Base-by-base conservation (phyloP, 2,329 filamentous ascomycete genomes). In the Beauveria sp. region DNA sequence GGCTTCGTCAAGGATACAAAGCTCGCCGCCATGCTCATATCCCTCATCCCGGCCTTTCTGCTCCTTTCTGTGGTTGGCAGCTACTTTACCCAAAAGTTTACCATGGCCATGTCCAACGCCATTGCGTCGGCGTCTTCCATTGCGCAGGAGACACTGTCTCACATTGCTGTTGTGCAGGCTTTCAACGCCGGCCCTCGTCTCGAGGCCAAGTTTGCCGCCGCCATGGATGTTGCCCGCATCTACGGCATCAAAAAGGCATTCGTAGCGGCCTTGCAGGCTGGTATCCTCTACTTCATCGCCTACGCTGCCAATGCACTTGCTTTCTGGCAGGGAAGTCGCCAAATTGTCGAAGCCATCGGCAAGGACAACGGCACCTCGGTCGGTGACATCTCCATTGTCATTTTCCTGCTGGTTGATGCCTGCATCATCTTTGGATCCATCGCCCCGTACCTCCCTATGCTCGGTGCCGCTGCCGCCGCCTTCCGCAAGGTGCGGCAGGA, bases 221-320 rank as follows among this genome's bases (percentile, higher is more conserved):
- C 80, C 18, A 77, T 88, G 52, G 75, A 75, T 28, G 70, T 73
- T 3, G 80, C 84, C 3, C 76, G 79, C 53, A 75, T 72, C 10
- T 77, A 81, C 26, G 85, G 80, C 2, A 77, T 84, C 63, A 83
- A 83, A 64, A 89, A 88, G 69, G 80, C 83, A 0, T 71, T 80
- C 1, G 77, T 80, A 1, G 77, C 81, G 28, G 87, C 82, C 4
- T 70, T 83, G 0, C 84, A 88, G 67, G 78, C 83, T 8, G 86
- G 86, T 10, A 70, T 82, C 18, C 73, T 89, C 7, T 89, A 88
- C 69, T 89, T 89, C 65, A 83, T 89, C 65, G 84, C 85, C 4
- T 89, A 87, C 65, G 80, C 84, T 2, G 85, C 84, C 7, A 89
- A 88, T 69, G 85, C 84, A 1, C 75, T 89, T 16, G 84, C 86